These are phyloP conservation scores for Leccinum fallax DNA, from an alignment of 1,284 basidiomycete species.

Conservation along the genomic window DNA sequence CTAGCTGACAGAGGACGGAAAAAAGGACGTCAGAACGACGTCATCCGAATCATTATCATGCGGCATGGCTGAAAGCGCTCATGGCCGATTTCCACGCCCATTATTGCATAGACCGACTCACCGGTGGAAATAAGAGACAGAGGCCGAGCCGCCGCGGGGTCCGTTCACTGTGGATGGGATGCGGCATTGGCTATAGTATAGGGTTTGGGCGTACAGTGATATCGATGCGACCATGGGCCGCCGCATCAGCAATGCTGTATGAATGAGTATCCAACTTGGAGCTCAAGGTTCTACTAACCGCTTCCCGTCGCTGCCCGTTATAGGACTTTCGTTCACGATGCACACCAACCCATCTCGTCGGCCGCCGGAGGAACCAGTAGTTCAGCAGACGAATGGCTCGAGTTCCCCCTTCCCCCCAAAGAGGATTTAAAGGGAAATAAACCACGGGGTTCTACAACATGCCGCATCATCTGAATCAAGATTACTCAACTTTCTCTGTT, in stretches of 20 bases:
- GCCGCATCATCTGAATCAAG: background rate
- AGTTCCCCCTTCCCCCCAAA: background rate
- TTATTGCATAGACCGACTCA: background rate
- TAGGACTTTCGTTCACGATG: background rate
- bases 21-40: background rate
- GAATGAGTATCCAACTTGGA: background rate
- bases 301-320: background rate
- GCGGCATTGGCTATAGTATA: background rate
- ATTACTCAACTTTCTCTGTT: background rate
- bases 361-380: slow-evolving; percentile 4
- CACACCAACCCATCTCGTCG: background rate
- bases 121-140: background rate
- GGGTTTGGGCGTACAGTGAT: background rate
- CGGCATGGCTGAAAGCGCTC: background rate
- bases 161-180: background rate
- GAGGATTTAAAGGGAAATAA: background rate
- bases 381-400: background rate
- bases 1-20: background rate
- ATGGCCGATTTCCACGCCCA: background rate
- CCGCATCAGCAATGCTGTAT: background rate
- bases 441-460: slow-evolving; percentile 10
- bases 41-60: background rate
- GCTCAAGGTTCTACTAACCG: background rate
- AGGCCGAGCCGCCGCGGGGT: background rate
- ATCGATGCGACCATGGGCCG: background rate